Conservation (phyloP, 305 asterid species). For the Fraxinus dipetala region DNA sequence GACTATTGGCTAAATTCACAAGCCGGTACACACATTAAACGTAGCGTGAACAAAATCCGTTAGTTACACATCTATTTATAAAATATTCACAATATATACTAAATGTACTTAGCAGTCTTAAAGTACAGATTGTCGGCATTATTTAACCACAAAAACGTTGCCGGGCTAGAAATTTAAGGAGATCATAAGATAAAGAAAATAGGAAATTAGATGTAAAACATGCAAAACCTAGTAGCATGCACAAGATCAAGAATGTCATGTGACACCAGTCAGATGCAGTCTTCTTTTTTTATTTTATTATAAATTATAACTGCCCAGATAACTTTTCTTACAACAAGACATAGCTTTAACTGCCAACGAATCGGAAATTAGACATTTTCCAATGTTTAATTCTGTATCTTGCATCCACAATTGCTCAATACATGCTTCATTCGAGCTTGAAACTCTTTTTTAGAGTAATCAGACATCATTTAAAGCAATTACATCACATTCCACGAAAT, state of each 20-base stretch:
- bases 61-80: too few relatives aligned
- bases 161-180: not conserved
- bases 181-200: not conserved
- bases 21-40: too few relatives aligned
- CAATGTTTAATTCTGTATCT: slow-evolving; percentile 32
- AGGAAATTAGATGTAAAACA: slow-evolving; percentile 1
- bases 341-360: slow-evolving; percentile 33
- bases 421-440: slow-evolving; percentile 45
- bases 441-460: slow-evolving; percentile 25
- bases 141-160: not conserved
- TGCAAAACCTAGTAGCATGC: slow-evolving; percentile 3
- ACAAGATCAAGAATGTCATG: slow-evolving; percentile 14
- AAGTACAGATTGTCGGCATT: slow-evolving; percentile 14
- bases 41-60: too few relatives aligned
- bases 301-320: slow-evolving; percentile 21
- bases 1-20: too few relatives aligned
- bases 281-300: slow-evolving; percentile 2
- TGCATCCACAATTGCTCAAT: slow-evolving; percentile 39
- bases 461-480: slow-evolving; percentile 8
- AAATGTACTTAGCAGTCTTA: slow-evolving; percentile 33
- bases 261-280: slow-evolving; percentile 4
- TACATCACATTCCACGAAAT: not conserved
- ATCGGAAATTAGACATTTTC: slow-evolving; percentile 37
- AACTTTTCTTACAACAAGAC: slow-evolving; percentile 16
- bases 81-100: not conserved